A percentile compares a stretch with the other conserved stretches of the same genome.
phyloP scores from a whole-genome alignment of 2,329 filamentous ascomycete species.

The Pyrenochaeta sp. region DNA sequence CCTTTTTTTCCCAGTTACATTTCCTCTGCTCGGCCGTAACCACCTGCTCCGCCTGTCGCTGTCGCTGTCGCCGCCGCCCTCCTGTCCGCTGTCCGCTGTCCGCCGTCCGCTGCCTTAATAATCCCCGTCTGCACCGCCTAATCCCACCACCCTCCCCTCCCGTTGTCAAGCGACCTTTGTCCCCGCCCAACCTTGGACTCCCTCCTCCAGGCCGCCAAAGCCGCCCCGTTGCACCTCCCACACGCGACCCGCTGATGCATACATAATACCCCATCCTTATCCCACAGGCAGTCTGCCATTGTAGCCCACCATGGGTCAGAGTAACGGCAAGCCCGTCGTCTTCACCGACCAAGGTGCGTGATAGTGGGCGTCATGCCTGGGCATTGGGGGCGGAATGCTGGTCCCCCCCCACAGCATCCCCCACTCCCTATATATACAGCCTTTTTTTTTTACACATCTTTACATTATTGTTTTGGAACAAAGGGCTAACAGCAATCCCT shows the following conservation, averaged over 20 bases:
- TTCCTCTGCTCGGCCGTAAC: neutral
- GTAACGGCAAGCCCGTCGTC: conserved; percentile 90
- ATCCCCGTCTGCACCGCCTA: neutral
- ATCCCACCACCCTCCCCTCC: conserved; percentile 4
- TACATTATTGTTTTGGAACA: no score
- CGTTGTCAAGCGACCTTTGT: conserved; percentile 9
- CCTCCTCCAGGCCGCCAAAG: conserved; percentile 10
- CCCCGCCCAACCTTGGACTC: conserved; percentile 2
- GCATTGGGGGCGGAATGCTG: neutral
- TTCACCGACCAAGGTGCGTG: conserved; percentile 88
- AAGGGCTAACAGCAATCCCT: conserved; percentile 3
- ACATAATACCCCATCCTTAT: conserved; percentile 20
- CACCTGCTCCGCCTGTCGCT: neutral
- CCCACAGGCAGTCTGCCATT: conserved; percentile 33
- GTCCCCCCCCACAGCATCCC: neutral
- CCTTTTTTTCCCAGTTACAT: neutral
- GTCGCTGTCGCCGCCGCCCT: neutral
- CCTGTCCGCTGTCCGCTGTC: no score
- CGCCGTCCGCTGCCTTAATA: neutral
- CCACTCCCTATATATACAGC: no score
- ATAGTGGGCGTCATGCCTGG: neutral
- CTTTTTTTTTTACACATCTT: no score
- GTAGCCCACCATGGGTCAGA: conserved; percentile 79
- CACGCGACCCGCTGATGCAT: conserved; percentile 33
- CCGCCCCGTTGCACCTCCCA: conserved; percentile 7